Conservation (phyloP, 2,329 filamentous ascomycete genomes). For the Beauveria varroae region DNA sequence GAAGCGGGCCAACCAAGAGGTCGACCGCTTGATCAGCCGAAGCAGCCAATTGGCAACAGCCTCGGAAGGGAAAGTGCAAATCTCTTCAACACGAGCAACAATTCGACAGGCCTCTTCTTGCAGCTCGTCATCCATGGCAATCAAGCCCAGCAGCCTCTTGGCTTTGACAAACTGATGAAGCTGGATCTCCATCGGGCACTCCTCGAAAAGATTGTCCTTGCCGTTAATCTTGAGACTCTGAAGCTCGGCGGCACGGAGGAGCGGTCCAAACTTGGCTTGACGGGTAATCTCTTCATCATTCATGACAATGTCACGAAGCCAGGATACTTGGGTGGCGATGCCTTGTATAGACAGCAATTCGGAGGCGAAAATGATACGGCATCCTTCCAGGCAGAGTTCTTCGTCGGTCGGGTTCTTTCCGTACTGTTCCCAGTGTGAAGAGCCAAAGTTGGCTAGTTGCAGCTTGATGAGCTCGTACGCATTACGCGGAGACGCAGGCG, state of each 20-base stretch:
- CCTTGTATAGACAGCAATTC: slow-evolving; percentile 38
- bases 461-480: slow-evolving; percentile 56
- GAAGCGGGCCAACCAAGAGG: slow-evolving; percentile 49
- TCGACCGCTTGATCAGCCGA: slow-evolving; percentile 41
- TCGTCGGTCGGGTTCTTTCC: slow-evolving; percentile 39
- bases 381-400: slow-evolving; percentile 51
- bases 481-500: slow-evolving; percentile 42
- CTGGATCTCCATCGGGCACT: slow-evolving; percentile 47
- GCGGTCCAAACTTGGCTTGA: slow-evolving; percentile 40
- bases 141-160: slow-evolving; percentile 47
- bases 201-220: slow-evolving; percentile 49
- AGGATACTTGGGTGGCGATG: slow-evolving; percentile 34
- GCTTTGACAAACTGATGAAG: slow-evolving; percentile 46
- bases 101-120: slow-evolving; percentile 53
- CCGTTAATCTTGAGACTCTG: slow-evolving; percentile 47
- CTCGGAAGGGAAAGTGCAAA: slow-evolving; percentile 41
- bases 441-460: slow-evolving; percentile 46
- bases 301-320: slow-evolving; percentile 54
- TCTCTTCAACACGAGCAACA: slow-evolving; percentile 48
- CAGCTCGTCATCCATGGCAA: slow-evolving; percentile 51
- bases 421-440: slow-evolving; percentile 35
- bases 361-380: slow-evolving; percentile 47
- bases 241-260: slow-evolving; percentile 38
- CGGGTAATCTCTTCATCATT: slow-evolving; percentile 34
- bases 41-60: slow-evolving; percentile 49